Conservation (phyloP, 495 filamentous ascomycete species). For the Penicillium angulare region DNA sequence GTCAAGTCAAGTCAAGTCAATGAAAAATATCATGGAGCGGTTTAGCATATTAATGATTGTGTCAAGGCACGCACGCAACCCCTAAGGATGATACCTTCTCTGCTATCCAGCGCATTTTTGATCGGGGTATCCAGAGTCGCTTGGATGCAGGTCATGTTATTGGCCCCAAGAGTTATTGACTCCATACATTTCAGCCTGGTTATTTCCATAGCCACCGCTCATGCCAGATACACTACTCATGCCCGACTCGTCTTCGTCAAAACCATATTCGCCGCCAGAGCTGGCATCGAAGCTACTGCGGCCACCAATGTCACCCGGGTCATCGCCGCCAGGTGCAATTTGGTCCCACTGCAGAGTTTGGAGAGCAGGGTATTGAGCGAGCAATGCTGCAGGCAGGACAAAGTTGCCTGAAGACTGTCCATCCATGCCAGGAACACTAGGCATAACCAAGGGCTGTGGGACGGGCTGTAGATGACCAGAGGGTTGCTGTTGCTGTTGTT, state of each 20-base stretch:
- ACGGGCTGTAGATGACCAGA: slow-evolving; percentile 42
- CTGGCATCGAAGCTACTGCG: slow-evolving; percentile 89
- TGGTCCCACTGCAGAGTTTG: slow-evolving; percentile 78
- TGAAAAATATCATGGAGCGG: not conserved
- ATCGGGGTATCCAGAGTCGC: slow-evolving; percentile 30
- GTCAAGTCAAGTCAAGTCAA: no score
- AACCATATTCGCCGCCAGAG: slow-evolving; percentile 58
- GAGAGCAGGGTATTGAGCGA: slow-evolving; percentile 89
- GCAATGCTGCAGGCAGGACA: slow-evolving; percentile 78
- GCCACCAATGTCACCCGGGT: slow-evolving; percentile 73
- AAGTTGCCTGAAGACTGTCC: slow-evolving; percentile 52
- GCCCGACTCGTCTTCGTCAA: slow-evolving; percentile 49
- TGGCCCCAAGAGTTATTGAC: slow-evolving; percentile 28
- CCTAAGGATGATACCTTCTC: no score
- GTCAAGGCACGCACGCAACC: no score
- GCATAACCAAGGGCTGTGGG: slow-evolving; percentile 41
- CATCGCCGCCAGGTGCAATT: slow-evolving; percentile 48
- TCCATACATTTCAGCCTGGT: slow-evolving; percentile 35
- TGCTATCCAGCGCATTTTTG: slow-evolving; percentile 33
- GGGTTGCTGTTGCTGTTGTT: slow-evolving; percentile 36
- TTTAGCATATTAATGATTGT: no score
- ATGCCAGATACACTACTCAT: slow-evolving; percentile 36
- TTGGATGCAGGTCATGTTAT: slow-evolving; percentile 36
- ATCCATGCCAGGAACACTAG: slow-evolving; percentile 40
- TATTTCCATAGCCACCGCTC: slow-evolving; percentile 33